Base-by-base conservation (phyloP, 148 eudicot genomes). In the Silene conica region DNA sequence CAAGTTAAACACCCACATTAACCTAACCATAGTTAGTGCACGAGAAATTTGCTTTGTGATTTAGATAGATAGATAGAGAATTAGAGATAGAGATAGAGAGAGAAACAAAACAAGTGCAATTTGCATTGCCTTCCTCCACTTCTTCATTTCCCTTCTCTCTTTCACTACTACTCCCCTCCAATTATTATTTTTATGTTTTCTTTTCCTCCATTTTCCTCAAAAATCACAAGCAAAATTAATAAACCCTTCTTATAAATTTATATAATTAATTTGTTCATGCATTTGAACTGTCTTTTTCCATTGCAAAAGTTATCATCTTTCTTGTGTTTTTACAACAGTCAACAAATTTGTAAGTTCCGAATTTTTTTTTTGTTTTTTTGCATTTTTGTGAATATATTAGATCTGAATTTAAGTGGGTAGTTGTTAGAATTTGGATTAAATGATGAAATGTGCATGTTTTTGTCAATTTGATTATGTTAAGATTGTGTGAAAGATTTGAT, bases 31-130 rank as follows among this genome's bases (percentile, higher is more conserved):
- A 67, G 83, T 77, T 45, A 10, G 55, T 58, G 25, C 80, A 81
- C 83, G 83, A 81, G 83, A 81, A 48, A 8, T 80, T 69, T 68
- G 83, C 73, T 57, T 76, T 41, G 66, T 69, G 59, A 72, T 67
- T 76, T 70, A 74, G 74, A 74, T 41, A 70, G 74, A 74, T 41
- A 70, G 48, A 73, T 55, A 71, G 41, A 48, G 28, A 45, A 62
- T 55, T 20, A 20, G 28, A 28, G 0, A 0, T 46, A 46, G 52
- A 46, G 52, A 46, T 3, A 59, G n/a, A 46, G 54, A 41, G 56
- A 10, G 28, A 48, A 1, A n/a, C 52, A 63, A 52, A 74, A 63
- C 46, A 20, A 64, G 50, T 67, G 55, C 72, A 70, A 31, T 70
- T 64, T 21, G 31, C 19, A 34, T 58, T 65, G 56, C 48, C 60